Percentiles rank a stretch among this genome's conserved stretches.
Conservation (phyloP, 257 asterid species). For the Leptodermis oblonga region DNA sequence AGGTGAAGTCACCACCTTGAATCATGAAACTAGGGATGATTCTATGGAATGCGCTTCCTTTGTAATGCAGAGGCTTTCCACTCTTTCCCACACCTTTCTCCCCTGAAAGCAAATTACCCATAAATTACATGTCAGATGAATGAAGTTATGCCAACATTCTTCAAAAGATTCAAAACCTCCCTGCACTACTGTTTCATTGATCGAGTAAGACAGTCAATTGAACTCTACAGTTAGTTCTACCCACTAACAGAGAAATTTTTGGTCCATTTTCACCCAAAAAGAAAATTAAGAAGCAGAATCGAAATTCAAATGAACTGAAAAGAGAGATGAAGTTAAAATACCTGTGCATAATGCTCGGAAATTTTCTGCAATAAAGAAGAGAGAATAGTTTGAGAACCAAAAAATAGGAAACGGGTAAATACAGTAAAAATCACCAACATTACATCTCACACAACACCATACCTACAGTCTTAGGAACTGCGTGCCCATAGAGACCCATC, state of each 20-base stretch:
- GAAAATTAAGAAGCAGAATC: neutral
- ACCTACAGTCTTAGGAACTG: conserved; percentile 98
- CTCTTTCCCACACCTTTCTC: conserved; percentile 85
- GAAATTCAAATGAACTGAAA: neutral
- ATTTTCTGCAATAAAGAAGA: conserved; percentile 58
- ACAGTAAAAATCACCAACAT: conserved; percentile 4
- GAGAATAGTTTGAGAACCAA: conserved; percentile 12
- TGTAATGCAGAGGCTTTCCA: conserved; percentile 88
- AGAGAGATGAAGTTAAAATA: conserved; percentile 13
- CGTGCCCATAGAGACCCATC: conserved; percentile 89
- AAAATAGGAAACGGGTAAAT: neutral
- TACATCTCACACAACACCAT: conserved; percentile 19
- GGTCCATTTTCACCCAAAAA: neutral
- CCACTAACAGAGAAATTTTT: neutral
- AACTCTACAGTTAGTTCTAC: neutral
- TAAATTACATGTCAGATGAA: neutral
- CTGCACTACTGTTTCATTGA: neutral
- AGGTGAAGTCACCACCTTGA: conserved; percentile 99
- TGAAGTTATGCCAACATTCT: neutral
- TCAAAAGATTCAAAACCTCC: neutral
- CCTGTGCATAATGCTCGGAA: conserved; percentile 96
- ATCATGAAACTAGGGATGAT: conserved; percentile 97
- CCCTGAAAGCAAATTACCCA: conserved; percentile 39
- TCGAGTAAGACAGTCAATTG: neutral
- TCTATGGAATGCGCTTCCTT: conserved; percentile 86